Conservation (phyloP, 169 alveolate genomes). For the Plasmodium cynomolgi region DNA sequence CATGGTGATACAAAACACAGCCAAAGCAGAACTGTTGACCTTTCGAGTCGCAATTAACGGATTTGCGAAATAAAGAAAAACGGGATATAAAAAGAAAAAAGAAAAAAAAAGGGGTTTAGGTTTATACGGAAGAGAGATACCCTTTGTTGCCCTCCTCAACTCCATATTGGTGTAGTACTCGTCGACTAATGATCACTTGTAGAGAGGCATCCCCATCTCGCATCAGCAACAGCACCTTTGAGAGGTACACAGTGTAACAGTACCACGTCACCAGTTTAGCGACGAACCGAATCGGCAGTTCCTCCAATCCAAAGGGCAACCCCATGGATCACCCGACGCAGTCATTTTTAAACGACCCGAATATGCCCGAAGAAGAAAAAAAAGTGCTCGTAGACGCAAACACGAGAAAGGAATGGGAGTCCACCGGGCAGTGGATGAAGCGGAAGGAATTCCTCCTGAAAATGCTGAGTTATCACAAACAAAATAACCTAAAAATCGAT, state of each 20-base stretch:
- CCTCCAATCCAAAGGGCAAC: neutral
- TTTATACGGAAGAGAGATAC: neutral
- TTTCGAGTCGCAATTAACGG: neutral
- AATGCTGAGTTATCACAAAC: constrained; percentile 67
- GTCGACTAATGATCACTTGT: neutral
- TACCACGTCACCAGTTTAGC: neutral
- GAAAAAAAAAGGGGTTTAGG: neutral
- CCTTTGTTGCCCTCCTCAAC: neutral
- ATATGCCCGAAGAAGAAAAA: constrained; percentile 37
- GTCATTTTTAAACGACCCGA: neutral
- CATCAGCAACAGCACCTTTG: neutral
- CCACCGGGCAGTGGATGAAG: constrained; percentile 68
- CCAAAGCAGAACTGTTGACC: neutral
- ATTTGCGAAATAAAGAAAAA: neutral
- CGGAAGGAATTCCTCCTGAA: constrained; percentile 72
- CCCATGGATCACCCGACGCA: neutral
- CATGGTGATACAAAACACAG: neutral
- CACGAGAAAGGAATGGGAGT: constrained; percentile 66
- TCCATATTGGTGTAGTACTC: neutral
- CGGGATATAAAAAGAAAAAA: neutral
- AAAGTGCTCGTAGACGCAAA: constrained; percentile 57
- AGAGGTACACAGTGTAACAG: neutral
- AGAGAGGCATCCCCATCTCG: neutral
- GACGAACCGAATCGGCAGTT: neutral
- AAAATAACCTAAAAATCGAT: constrained; percentile 38